Evolutionary conservation across 179 eudicot genomes (phyloP), one percentile per base, ranked within the genome.

Genomic region (Sideroxylon spinosum): DNA sequence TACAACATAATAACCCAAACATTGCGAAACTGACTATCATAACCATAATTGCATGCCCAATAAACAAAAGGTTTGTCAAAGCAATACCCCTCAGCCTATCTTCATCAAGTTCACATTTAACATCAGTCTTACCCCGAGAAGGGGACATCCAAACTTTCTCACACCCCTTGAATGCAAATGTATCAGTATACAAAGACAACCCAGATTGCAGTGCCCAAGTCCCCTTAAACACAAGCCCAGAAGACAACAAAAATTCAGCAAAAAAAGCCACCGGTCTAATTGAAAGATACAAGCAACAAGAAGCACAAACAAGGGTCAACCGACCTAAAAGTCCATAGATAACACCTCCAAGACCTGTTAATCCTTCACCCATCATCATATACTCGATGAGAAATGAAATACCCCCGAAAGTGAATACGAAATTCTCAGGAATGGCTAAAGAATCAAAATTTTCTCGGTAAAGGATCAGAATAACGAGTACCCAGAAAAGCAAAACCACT

Each of bases 191-290:
- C 14, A 95, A 81, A 71, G 88, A 87, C 74, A 95, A 82, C 48
- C 97, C 98, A 81, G 76, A 82, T 84, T 95, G 98, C 84, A 93
- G 79, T 13, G 87, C 86, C 98, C 97, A 95, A 72, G 90, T 90
- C 3, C 95, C 95, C 84, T 91, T 95, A 71, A 95, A 90, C 12
- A 91, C 76, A 62, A 93, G 68, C 80, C 91, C 97, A 73, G 80
- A 74, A 17, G 89, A 91, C 78, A 95, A 76, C 81, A 87, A 73
- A 82, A 89, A 91, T 61, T 93, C 98, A 0, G 92, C 97, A 37
- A 89, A 86, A 82, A 91, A 93, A 0, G 91, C 84, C 1, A 85
- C 76, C 23, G 91, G 94, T 79, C 80, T 82, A 59, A 93, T 52
- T 8, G 97, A 88, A 59, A 94, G 84, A 83, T 79, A 89, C 77